Evolutionary conservation across 257 asterid species (phyloP).

Genomic region (Petunia secreta): DNA sequence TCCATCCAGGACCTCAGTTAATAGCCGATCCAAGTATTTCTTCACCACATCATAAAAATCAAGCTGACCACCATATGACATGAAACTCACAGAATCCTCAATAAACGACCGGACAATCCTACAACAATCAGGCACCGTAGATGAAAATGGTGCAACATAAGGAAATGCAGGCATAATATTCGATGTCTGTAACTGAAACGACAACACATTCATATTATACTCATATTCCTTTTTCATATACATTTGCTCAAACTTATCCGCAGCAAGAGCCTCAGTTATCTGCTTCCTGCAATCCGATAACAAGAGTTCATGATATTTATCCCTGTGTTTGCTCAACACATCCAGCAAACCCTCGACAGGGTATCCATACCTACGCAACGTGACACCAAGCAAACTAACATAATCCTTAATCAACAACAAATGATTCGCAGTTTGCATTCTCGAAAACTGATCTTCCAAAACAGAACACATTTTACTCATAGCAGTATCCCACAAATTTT

Average conservation of each 20-base stretch:
- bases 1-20: constrained; percentile 86
- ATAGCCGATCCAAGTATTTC: constrained; percentile 88
- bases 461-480: constrained; percentile 95
- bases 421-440: constrained; percentile 98
- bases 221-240: constrained; percentile 98
- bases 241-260: constrained; percentile 97
- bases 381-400: constrained; percentile 92
- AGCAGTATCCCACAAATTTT: constrained; percentile 97
- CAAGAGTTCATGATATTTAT: constrained; percentile 87
- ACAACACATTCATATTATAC: constrained; percentile 86
- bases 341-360: constrained; percentile 91
- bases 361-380: constrained; percentile 87
- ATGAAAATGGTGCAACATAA: constrained; percentile 89
- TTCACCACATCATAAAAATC: constrained; percentile 87
- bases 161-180: constrained; percentile 97
- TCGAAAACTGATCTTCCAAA: constrained; percentile 94
- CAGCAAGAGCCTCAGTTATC: constrained; percentile 81
- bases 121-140: constrained; percentile 95
- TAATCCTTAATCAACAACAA: constrained; percentile 94
- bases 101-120: constrained; percentile 91
- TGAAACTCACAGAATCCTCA: constrained; percentile 93
- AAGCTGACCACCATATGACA: constrained; percentile 95
- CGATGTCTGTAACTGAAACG: constrained; percentile 93
- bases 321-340: constrained; percentile 92
- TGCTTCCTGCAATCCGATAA: constrained; percentile 93